phyloP scores from a whole-genome alignment of 495 filamentous ascomycete genomes.

The Penicillium turbatum region DNA sequence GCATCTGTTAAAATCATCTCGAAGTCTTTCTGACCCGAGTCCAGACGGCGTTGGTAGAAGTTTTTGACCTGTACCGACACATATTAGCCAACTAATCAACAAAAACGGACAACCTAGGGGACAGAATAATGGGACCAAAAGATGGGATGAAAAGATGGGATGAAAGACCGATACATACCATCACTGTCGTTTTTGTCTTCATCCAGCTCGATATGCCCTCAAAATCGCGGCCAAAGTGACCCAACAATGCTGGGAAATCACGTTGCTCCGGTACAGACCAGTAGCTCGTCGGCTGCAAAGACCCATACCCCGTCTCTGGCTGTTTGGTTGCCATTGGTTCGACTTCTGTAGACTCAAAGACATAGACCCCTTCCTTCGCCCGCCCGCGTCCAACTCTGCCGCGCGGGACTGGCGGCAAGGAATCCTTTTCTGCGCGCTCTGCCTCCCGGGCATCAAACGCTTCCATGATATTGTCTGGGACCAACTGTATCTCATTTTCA shows the following conservation, averaged over 20 bases:
- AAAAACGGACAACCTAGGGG: too few relatives aligned
- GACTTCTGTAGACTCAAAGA: slow-evolving; percentile 41
- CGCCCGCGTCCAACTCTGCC: slow-evolving; percentile 33
- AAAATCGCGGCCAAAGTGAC: slow-evolving; percentile 87
- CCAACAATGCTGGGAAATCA: slow-evolving; percentile 74
- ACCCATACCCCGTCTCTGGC: slow-evolving; percentile 39
- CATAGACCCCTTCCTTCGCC: slow-evolving; percentile 37
- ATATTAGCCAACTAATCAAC: slow-evolving; percentile 26
- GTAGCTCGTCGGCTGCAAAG: slow-evolving; percentile 77
- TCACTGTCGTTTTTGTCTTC: slow-evolving; percentile 88
- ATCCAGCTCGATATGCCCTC: slow-evolving; percentile 76
- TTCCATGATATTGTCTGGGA: slow-evolving; percentile 28
- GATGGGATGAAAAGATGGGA: background rate
- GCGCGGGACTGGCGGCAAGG: slow-evolving; percentile 21
- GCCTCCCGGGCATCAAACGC: slow-evolving; percentile 11
- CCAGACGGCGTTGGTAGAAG: slow-evolving; percentile 75
- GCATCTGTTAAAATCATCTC: slow-evolving; percentile 64
- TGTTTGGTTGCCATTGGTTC: slow-evolving; percentile 31
- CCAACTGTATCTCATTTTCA: slow-evolving; percentile 33
- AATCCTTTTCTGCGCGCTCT: slow-evolving; percentile 29
- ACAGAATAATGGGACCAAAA: background rate
- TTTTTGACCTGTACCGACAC: slow-evolving; percentile 72
- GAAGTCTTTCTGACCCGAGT: slow-evolving; percentile 63
- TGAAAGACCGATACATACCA: slow-evolving; percentile 55
- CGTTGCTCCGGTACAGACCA: slow-evolving; percentile 91